These are phyloP conservation scores for Penicillium salamii DNA, from an alignment of 495 filamentous ascomycete genomes.

Conservation along the genomic window DNA sequence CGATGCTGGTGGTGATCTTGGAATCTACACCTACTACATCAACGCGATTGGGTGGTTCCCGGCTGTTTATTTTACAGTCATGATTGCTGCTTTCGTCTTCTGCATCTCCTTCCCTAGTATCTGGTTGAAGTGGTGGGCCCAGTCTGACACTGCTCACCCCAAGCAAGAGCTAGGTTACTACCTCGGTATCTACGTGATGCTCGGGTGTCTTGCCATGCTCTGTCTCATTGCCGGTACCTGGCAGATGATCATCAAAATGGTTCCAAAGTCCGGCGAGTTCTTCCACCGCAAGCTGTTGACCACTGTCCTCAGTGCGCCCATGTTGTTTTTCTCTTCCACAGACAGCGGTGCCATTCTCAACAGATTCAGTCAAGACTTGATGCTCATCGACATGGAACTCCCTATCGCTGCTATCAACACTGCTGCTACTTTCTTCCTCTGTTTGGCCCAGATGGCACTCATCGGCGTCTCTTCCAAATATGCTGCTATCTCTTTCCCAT, in stretches of 20 bases:
- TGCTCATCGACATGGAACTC: slow-evolving; percentile 57
- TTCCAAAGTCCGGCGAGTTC: slow-evolving; percentile 47
- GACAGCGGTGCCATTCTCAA: slow-evolving; percentile 47
- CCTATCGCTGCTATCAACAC: slow-evolving; percentile 49
- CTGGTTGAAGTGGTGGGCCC: slow-evolving; percentile 57
- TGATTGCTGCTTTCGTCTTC: slow-evolving; percentile 42
- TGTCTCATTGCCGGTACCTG: slow-evolving; percentile 45
- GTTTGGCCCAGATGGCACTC: slow-evolving; percentile 48
- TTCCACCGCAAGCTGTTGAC: slow-evolving; percentile 49
- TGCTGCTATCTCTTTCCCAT: slow-evolving; percentile 49
- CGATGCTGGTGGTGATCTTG: slow-evolving; percentile 48
- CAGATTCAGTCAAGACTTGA: slow-evolving; percentile 60
- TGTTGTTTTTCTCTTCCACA: slow-evolving; percentile 47
- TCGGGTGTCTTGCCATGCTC: slow-evolving; percentile 43
- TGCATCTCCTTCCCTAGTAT: slow-evolving; percentile 48
- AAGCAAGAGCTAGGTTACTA: slow-evolving; percentile 48
- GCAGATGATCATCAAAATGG: slow-evolving; percentile 54
- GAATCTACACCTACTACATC: slow-evolving; percentile 60
- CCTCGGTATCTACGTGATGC: slow-evolving; percentile 54
- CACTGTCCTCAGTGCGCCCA: slow-evolving; percentile 48
- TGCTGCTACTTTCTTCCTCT: slow-evolving; percentile 44
- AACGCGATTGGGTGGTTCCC: slow-evolving; percentile 45
- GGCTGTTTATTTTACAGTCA: slow-evolving; percentile 44
- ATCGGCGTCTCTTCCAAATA: slow-evolving; percentile 49
- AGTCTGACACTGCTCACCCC: slow-evolving; percentile 37